A percentile compares a stretch with the other conserved stretches of the same genome.
phyloP scores from a whole-genome alignment of 108 stramenopile genomes.

The Ochromonas danica region DNA sequence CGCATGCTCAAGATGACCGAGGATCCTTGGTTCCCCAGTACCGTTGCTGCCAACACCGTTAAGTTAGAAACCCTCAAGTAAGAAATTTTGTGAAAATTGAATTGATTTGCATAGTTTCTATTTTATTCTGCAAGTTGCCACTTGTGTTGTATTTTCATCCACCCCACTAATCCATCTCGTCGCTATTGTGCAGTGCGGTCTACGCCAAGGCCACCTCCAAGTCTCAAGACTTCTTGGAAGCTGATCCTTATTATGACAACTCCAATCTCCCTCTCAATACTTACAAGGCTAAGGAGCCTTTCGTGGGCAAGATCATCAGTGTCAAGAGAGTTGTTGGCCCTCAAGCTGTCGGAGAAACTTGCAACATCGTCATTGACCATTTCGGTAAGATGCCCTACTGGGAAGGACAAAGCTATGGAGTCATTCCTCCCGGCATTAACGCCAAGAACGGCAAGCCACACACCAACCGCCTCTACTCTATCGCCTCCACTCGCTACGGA shows the following conservation, averaged over 20 bases:
- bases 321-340: constrained; percentile 95
- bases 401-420: constrained; percentile 98
- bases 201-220: constrained; percentile 38
- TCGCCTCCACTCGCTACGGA: constrained; percentile 92
- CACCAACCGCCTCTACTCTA: constrained; percentile 92
- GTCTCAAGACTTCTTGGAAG: constrained; percentile 93
- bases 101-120: background rate
- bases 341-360: constrained; percentile 74
- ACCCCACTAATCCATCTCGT: too few relatives aligned
- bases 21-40: constrained; percentile 50
- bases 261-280: constrained; percentile 83
- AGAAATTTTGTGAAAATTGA: constrained; percentile 2
- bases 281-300: constrained; percentile 94
- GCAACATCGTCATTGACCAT: constrained; percentile 98
- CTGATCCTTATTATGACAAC: constrained; percentile 87
- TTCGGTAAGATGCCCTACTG: constrained; percentile 91
- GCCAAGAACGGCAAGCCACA: constrained; percentile 93
- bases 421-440: constrained; percentile 81
- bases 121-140: too few relatives aligned
- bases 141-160: too few relatives aligned
- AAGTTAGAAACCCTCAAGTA: constrained; percentile 42
- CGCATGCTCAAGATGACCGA: constrained; percentile 45
- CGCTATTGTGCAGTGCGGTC: constrained; percentile 43
- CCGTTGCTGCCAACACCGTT: constrained; percentile 45
- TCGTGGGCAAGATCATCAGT: constrained; percentile 89